Percentiles rank a stretch among this genome's conserved stretches.
phyloP scores from a whole-genome alignment of 768 basidiomycete species.

The Butyriboletus loyo region DNA sequence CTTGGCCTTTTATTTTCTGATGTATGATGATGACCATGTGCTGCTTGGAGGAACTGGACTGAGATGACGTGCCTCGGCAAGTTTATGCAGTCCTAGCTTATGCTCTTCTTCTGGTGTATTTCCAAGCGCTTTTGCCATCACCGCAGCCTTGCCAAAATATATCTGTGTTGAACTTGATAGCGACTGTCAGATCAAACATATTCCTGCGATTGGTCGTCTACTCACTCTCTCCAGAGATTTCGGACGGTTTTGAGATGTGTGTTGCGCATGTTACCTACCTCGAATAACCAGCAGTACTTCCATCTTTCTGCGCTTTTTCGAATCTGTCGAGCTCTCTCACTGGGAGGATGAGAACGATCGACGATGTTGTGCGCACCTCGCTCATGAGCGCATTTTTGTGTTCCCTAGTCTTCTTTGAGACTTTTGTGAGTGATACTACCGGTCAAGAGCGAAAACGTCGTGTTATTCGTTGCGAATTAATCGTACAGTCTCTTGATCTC shows the following conservation, averaged over 20 bases:
- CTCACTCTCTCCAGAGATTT: slow-evolving; percentile 89
- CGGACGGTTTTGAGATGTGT: slow-evolving; percentile 91
- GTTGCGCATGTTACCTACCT: slow-evolving; percentile 95
- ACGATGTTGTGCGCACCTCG: slow-evolving; percentile 49
- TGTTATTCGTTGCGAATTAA: background rate
- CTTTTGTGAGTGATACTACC: slow-evolving; percentile 97
- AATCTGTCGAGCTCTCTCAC: slow-evolving; percentile 50
- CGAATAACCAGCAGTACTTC: slow-evolving; percentile 94
- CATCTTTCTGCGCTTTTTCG: slow-evolving; percentile 85
- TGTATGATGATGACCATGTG: slow-evolving; percentile 1
- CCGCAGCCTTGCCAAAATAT: slow-evolving; percentile 81
- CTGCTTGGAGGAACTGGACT: background rate
- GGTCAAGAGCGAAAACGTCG: slow-evolving; percentile 19
- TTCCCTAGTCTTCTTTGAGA: slow-evolving; percentile 88
- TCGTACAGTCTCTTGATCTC: slow-evolving; percentile 31
- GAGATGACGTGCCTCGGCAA: slow-evolving; percentile 65
- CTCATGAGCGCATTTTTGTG: slow-evolving; percentile 83
- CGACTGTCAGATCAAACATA: slow-evolving; percentile 3
- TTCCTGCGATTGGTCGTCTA: slow-evolving; percentile 4
- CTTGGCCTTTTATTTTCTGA: slow-evolving; percentile 92
- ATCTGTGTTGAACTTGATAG: slow-evolving; percentile 65
- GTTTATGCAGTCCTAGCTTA: slow-evolving; percentile 67
- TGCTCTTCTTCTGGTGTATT: slow-evolving; percentile 85
- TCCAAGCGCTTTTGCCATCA: slow-evolving; percentile 96
- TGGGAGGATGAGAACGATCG: slow-evolving; percentile 5